Conservation (phyloP, 2,329 filamentous ascomycete genomes). For the Apiospora kogelbergensis region DNA sequence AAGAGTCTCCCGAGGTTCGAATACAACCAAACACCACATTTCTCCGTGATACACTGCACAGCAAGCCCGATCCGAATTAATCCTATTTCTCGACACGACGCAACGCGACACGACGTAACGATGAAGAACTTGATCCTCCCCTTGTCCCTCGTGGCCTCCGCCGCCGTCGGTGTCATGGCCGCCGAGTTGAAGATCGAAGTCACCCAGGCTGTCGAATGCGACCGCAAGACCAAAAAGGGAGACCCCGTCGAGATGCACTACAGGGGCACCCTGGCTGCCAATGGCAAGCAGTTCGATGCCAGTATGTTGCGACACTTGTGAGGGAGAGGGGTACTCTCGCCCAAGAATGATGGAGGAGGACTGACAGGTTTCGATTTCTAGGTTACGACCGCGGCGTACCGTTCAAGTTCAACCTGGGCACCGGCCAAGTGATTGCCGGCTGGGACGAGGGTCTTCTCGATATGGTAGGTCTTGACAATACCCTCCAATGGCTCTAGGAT, state of each 20-base stretch:
- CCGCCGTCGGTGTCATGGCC: conserved; percentile 51
- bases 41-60: neutral
- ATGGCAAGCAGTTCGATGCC: conserved; percentile 81
- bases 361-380: conserved; percentile 33
- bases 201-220: conserved; percentile 72
- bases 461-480: neutral
- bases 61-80: neutral
- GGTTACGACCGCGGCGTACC: conserved; percentile 75
- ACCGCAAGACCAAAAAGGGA: conserved; percentile 72
- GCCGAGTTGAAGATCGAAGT: conserved; percentile 76
- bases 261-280: conserved; percentile 71
- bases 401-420: conserved; percentile 76
- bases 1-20: neutral
- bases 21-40: neutral
- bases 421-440: conserved; percentile 89
- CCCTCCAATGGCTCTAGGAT: no score
- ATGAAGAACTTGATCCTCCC: conserved; percentile 52
- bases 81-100: neutral
- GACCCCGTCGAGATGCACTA: conserved; percentile 89
- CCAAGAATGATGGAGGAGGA: neutral
- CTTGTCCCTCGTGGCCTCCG: conserved; percentile 51
- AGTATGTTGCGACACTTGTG: conserved; percentile 41
- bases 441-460: conserved; percentile 32
- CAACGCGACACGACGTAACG: conserved; percentile 4
- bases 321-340: neutral